Evolutionary conservation across 2,329 filamentous ascomycete species (phyloP), one percentile per base, ranked within the genome.

Genomic region (Ophiostoma piceae): DNA sequence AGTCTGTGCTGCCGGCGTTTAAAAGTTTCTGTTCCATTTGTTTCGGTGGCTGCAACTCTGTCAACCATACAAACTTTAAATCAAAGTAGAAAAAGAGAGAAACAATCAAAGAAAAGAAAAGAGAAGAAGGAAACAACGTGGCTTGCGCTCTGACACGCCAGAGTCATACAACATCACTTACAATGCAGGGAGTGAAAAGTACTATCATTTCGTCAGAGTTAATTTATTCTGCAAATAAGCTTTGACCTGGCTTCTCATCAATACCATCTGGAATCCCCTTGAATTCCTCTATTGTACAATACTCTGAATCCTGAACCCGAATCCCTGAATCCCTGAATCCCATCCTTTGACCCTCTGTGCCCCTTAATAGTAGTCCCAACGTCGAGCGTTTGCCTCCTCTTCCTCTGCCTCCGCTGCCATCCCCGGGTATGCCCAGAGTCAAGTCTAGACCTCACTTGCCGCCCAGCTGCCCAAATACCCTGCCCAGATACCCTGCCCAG

Each of bases 171-270:
- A 8, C 43, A 47, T n/a, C 19, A 47, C 5, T 6, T n/a, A 47
- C 43, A 57, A 57, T 26, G 51, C 51, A 57, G 51, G 51, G 51
- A 11, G 51, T 26, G 51, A n/a, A 57, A 57, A 57, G 51, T 57
- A 57, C 51, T 47, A 57, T 26, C 22, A 29, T 57, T 6, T 35
- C n/a, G n/a, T n/a, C 35, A 35, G 4, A 35, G 8, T 57, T 22
- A 29, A 29, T 29, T 57, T 14, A 19, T 29, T 4, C 1, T 26
- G 51, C 26, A 22, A 26, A 29, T 57, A 57, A 22, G 22, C 51
- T 26, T 29, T 57, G 51, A 57, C 11, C 12, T 26, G n/a, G 26
- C 16, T 47, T 29, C 26, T 29, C 26, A 29, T 29, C 26, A 8
- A 8, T 35, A 35, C 19, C n/a, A 6, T 22, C 47, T 54, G 47